Evolutionary conservation across 2,329 filamentous ascomycete genomes (phyloP), one percentile per base, ranked within the genome.

Genomic region (Camptophora hylomeconis): DNA sequence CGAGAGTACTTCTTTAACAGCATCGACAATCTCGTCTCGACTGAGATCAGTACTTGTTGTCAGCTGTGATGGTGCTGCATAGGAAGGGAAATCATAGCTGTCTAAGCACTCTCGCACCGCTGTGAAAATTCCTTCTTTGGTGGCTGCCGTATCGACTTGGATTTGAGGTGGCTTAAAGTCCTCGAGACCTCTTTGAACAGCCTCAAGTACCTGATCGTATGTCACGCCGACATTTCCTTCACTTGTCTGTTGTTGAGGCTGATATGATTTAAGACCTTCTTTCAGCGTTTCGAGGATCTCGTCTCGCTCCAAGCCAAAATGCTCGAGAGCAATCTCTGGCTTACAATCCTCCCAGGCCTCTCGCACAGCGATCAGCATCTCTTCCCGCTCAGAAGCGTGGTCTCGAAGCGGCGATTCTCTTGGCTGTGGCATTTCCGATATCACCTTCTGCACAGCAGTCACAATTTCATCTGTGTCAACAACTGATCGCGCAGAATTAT

Each of bases 331-430:
- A 28, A 93, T 83, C 45, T 94, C 83, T 1, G 87, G 87, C 55
- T 92, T 92, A 57, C 92, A 92, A 30, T 75, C 81, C 49, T 94
- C 87, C 73, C 84, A 92, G 1, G 86, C 87, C 43, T 93, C 84
- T 42, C 76, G 75, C 9, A 95, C 80, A 3, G 86, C 84, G 16
- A 80, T 69, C 2, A 95, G 69, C 19, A 95, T 81, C 34, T 92
- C 82, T 26, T 93, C 82, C 41, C 80, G 72, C 44, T 74, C 76
- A 25, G 82, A 56, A n/a, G 56, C 60, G 25, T 53, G 58, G 28
- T 62, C 52, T 41, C 64, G 55, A 17, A 51, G 55, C 3, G 61
- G 59, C 32, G 72, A 63, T 4, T 70, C 64, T 42, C 80, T 77
- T 37, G 69, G 67, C 15, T 76, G 59, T 7, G 57, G 54, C 15